These are phyloP conservation scores for Trichosporon coremiiforme DNA, from an alignment of 1,284 basidiomycete genomes.

Conservation along the genomic window DNA sequence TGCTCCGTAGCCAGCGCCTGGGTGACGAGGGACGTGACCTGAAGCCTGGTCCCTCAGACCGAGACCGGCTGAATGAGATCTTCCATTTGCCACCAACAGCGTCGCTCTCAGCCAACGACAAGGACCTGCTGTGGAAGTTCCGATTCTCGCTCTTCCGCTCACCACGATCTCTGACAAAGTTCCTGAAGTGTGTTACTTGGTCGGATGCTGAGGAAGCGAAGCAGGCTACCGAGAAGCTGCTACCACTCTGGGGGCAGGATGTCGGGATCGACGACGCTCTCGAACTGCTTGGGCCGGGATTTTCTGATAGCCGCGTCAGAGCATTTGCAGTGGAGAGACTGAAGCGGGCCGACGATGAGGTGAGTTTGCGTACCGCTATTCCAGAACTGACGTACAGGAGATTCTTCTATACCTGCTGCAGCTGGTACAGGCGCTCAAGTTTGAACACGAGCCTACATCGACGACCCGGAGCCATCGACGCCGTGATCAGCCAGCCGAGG, in stretches of 20 bases:
- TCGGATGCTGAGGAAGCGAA: conserved; percentile 92
- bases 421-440: conserved; percentile 95
- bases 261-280: conserved; percentile 96
- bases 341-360: conserved; percentile 89
- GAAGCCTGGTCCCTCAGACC: conserved; percentile 91
- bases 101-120: conserved; percentile 83
- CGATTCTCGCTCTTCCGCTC: conserved; percentile 86
- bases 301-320: conserved; percentile 85
- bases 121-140: conserved; percentile 98
- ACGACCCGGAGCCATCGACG: conserved; percentile 62
- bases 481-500: conserved; percentile 31
- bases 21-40: conserved; percentile 93
- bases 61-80: conserved; percentile 89
- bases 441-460: conserved; percentile 61
- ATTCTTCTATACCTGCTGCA: conserved; percentile 90
- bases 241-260: conserved; percentile 91
- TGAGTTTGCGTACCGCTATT: conserved; percentile 53
- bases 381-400: conserved; percentile 65
- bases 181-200: conserved; percentile 98
- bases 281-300: conserved; percentile 88
- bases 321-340: conserved; percentile 92
- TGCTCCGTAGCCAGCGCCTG: conserved; percentile 91
- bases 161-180: conserved; percentile 85
- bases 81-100: conserved; percentile 87
- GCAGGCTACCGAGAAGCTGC: conserved; percentile 92